Evolutionary conservation across 306 rosid genomes (phyloP), one percentile per base, ranked within the genome.

Genomic region (Corylus heterophylla): DNA sequence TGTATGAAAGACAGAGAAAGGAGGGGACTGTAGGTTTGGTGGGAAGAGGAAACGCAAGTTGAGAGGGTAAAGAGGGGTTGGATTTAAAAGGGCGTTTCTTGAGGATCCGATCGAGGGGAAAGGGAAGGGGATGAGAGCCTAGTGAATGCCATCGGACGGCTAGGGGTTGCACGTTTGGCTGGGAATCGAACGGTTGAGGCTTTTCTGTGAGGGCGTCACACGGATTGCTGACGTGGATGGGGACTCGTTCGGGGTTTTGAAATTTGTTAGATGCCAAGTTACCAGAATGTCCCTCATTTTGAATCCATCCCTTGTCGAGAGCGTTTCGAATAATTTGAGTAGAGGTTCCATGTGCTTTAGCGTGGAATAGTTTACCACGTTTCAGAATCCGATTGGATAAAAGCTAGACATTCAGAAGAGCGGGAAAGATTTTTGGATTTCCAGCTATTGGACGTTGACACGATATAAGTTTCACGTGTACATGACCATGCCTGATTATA

Each of bases 151-250:
- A 80, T 88, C 91, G 3, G n/a, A 88, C 86, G 91, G 86, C 16
- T 76, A 54, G 89, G 91, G 88, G 13, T 44, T 13, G 64, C 31
- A 44, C 18, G 31, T 69, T 75, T 0, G 13, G 4, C 54, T 37
- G 8, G 16, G 0, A 3, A 83, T 88, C 89, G 8, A 6, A 88
- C 78, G 89, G 86, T 12, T 2, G 0, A 7, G 0, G 16, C 39
- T 25, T 4, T 0, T 42, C 8, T 51, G 1, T 0, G 0, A 20
- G 2, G 17, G 14, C 0, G 44, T 20, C 80, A 61, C 87, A 11
- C 80, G 87, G 91, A 85, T 88, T 74, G 83, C 5, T 88, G 89
- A 88, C 84, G 73, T 83, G 89, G 85, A 1, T 12, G 3, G 18
- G 66, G 76, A 49, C 79, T 4, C 8, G 6, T 12, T 16, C n/a